Base-by-base conservation (phyloP, 768 basidiomycete species). In the Lyophyllum shimeji region DNA sequence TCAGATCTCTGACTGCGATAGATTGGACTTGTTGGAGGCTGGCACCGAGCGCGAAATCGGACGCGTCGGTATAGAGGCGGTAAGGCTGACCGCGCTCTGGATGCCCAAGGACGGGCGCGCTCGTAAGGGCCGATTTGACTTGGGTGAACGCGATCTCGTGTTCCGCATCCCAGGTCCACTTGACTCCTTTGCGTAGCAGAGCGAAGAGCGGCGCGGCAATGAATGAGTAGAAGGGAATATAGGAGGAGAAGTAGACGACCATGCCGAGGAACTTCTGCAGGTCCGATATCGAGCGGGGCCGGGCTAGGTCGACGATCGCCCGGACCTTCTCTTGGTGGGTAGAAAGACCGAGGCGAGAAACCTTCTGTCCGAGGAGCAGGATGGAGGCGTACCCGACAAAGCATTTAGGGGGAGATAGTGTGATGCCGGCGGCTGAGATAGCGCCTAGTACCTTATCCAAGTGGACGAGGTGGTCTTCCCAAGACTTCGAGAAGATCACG, bases 361-460 rank as follows among this genome's bases (percentile, higher is more conserved):
- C 74, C 48, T 75, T 75, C 37, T 77, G 75, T 2, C 76, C 75
- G 5, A 77, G 60, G 1, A 77, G 58, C 0, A 72, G 43, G 0
- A 77, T 57, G 0, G 71, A 74, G 21, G 60, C 61, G 52, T 66
- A 76, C 0, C 49, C 68, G 8, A 75, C 58, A 52, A 72, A 68
- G 46, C 73, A 75, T 55, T 77, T 77, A 0, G 56, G 11, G 0
- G 68, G 74, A 0, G 74, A 70, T 0, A 76, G 57, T 0, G 74
- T 76, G 1, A 76, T 63, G 21, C 61, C 59, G 0, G 71, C 62
- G 2, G 53, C 39, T 0, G 18, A 52, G 27, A 76, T 71, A 0
- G 69, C 69, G 21, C 42, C 20, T 1, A 74, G 52, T 0, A 76
- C 69, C 5, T 50, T 13, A 24, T 71, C 72, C 0, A 74, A 17